Evolutionary conservation across 1,139 yeast genomes (phyloP).

Genomic region (Saccharomyces hybrid): DNA sequence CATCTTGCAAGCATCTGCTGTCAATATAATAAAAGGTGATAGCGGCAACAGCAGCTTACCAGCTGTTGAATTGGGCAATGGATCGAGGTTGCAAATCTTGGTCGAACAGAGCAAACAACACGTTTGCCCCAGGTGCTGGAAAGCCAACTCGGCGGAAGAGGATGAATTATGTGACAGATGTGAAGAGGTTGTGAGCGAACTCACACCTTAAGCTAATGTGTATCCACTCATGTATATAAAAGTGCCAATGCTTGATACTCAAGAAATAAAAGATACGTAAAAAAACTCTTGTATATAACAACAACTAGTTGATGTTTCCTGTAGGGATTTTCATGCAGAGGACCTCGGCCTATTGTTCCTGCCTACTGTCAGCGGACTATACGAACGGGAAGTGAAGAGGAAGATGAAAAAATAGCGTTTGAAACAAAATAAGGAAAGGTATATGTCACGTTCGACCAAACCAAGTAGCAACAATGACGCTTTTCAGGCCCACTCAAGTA

Average conservation of each 20-base stretch:
- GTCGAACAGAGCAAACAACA: conserved; percentile 15
- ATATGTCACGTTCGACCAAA: too few species aligned
- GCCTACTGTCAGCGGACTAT: not conserved
- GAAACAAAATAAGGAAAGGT: too few species aligned
- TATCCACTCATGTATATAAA: not conserved
- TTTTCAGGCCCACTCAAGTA: not conserved
- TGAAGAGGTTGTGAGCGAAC: conserved; percentile 35
- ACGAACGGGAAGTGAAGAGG: not conserved
- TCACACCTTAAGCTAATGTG: not conserved
- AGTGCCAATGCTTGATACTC: not conserved
- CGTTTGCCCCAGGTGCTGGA: conserved; percentile 96
- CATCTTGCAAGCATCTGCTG: conserved; percentile 60
- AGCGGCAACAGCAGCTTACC: not conserved
- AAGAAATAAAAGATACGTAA: too few species aligned
- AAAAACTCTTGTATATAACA: too few species aligned
- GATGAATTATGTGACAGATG: conserved; percentile 65
- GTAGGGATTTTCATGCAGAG: not conserved
- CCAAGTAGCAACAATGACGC: not conserved
- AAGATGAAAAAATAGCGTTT: not conserved
- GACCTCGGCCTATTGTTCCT: not conserved
- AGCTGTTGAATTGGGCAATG: conserved; percentile 5
- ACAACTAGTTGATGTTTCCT: too few species aligned
- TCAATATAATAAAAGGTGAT: conserved; percentile 18
- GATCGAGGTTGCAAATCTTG: conserved; percentile 8
- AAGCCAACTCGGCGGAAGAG: conserved; percentile 47